Evolutionary conservation across 1,284 basidiomycete species (phyloP).

Genomic region (Sporisorium exsertum): DNA sequence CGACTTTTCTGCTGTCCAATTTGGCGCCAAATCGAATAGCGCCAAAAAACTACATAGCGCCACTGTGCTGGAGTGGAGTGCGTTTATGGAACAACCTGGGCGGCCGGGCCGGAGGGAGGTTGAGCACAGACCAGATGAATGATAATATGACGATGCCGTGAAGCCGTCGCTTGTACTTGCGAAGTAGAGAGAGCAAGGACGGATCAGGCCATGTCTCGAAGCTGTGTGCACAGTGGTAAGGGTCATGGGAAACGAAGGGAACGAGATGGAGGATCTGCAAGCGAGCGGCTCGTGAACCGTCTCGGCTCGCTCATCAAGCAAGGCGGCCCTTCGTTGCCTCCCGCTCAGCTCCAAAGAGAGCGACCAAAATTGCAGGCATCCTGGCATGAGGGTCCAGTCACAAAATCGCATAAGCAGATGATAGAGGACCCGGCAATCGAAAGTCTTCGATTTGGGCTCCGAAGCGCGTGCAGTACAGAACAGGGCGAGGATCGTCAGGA

Average conservation of each 20-base stretch:
- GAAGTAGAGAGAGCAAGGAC: background rate
- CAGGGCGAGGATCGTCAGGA: background rate
- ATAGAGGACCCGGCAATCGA: slow-evolving; percentile 8
- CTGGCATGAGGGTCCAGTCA: background rate
- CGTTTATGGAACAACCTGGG: too few relatives aligned
- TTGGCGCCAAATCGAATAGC: slow-evolving; percentile 5
- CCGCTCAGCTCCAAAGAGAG: background rate
- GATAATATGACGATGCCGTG: background rate
- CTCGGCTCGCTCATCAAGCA: slow-evolving; percentile 20
- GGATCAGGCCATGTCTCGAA: slow-evolving; percentile 11
- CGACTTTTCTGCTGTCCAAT: background rate
- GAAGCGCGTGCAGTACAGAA: slow-evolving; percentile 7
- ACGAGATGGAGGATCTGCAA: slow-evolving; percentile 7
- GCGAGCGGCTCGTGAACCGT: slow-evolving; percentile 30
- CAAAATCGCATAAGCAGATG: background rate
- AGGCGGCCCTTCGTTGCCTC: background rate
- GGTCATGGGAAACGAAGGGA: background rate
- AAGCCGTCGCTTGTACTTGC: slow-evolving; percentile 5
- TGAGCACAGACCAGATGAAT: background rate
- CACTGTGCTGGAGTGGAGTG: too few relatives aligned
- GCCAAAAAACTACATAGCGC: background rate
- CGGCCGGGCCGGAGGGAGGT: background rate
- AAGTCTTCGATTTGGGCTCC: background rate
- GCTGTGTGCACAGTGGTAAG: background rate
- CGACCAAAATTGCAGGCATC: background rate